Percentiles rank a stretch among this genome's conserved stretches.
phyloP scores from a whole-genome alignment of 148 eudicot species.

The Spergularia marina region DNA sequence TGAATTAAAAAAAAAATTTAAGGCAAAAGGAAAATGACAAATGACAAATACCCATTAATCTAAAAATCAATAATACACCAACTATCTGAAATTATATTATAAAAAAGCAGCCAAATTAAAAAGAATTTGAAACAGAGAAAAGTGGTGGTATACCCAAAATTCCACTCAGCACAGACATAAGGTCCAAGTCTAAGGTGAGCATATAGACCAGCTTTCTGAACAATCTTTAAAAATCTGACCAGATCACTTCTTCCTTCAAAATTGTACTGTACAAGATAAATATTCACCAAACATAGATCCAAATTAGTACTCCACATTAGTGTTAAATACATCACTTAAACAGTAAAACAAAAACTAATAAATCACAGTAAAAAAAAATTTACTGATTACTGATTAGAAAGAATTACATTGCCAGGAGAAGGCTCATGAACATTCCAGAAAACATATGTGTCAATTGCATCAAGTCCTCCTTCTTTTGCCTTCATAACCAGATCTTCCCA shows the following conservation, averaged over 20 bases:
- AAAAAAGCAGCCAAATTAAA: neutral
- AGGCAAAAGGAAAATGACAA: neutral
- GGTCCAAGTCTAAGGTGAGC: slow-evolving; percentile 90
- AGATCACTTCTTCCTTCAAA: slow-evolving; percentile 87
- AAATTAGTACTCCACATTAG: neutral
- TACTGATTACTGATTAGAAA: neutral
- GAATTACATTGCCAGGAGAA: slow-evolving; percentile 75
- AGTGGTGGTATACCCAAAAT: slow-evolving; percentile 58
- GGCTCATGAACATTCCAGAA: slow-evolving; percentile 93
- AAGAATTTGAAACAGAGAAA: neutral
- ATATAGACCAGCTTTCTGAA: slow-evolving; percentile 83
- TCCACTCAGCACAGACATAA: slow-evolving; percentile 95
- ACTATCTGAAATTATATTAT: neutral
- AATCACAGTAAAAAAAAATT: neutral
- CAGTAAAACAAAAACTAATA: neutral
- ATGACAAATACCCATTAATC: neutral
- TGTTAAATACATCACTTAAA: neutral
- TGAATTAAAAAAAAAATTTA: neutral
- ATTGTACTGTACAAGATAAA: slow-evolving; percentile 51
- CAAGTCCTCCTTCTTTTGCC: slow-evolving; percentile 83
- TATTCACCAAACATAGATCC: slow-evolving; percentile 13
- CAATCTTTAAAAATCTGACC: slow-evolving; percentile 73
- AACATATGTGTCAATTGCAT: slow-evolving; percentile 82
- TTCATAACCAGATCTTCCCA: slow-evolving; percentile 92
- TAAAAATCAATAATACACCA: neutral